Evolutionary conservation across 2,329 filamentous ascomycete species (phyloP).

Genomic region (Fusarium redolens): DNA sequence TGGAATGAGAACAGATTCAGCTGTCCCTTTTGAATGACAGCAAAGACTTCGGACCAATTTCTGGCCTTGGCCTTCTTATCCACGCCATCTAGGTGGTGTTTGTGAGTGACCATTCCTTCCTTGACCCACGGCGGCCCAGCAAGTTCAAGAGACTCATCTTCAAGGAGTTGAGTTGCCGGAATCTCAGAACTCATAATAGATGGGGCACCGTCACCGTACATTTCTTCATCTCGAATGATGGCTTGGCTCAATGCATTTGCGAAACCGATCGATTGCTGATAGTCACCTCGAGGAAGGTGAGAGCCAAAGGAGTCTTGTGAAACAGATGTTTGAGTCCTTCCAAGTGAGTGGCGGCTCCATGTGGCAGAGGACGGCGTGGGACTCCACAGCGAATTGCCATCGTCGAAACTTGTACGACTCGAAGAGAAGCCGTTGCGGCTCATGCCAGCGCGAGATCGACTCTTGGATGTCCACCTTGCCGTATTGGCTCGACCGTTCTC

Average conservation of each 20-base stretch:
- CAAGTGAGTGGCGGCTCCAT: slow-evolving; percentile 94
- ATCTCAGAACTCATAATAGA: slow-evolving; percentile 71
- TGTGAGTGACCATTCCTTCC: slow-evolving; percentile 94
- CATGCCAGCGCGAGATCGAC: slow-evolving; percentile 80
- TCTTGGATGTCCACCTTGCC: slow-evolving; percentile 86
- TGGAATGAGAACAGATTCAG: slow-evolving; percentile 95
- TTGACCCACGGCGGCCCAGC: slow-evolving; percentile 98
- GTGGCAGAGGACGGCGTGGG: slow-evolving; percentile 87
- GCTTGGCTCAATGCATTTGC: slow-evolving; percentile 96
- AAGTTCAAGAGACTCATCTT: slow-evolving; percentile 92
- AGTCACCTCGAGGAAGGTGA: slow-evolving; percentile 79
- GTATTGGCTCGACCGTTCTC: slow-evolving; percentile 66
- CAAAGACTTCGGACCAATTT: slow-evolving; percentile 95
- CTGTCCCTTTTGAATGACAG: slow-evolving; percentile 93
- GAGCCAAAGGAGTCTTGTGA: slow-evolving; percentile 92
- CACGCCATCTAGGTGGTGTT: slow-evolving; percentile 90
- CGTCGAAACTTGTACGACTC: slow-evolving; percentile 93
- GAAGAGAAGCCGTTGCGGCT: slow-evolving; percentile 86
- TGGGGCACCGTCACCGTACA: slow-evolving; percentile 60
- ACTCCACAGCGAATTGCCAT: slow-evolving; percentile 90
- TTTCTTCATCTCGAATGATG: slow-evolving; percentile 89
- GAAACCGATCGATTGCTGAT: slow-evolving; percentile 96
- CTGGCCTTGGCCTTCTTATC: slow-evolving; percentile 95
- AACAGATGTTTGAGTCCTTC: slow-evolving; percentile 89
- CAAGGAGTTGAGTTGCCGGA: slow-evolving; percentile 74